A percentile compares a stretch with the other conserved stretches of the same genome.
Evolutionary conservation across 495 filamentous ascomycete species (phyloP).

Genomic region (Cladorrhinum samala): DNA sequence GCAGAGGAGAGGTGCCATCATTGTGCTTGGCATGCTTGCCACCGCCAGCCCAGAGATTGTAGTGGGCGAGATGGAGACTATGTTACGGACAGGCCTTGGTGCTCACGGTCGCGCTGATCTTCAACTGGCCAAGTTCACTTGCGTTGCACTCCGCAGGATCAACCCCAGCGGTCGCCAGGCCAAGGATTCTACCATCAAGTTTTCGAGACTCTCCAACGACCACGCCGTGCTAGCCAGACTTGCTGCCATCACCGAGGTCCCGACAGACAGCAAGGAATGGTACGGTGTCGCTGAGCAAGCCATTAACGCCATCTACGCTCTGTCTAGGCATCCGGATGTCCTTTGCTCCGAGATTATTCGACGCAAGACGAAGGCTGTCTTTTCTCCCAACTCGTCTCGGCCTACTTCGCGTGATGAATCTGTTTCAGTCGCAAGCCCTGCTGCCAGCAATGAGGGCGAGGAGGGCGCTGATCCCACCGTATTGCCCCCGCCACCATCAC

Average conservation of each 20-base stretch:
- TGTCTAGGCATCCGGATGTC: constrained; percentile 90
- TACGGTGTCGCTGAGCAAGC: constrained; percentile 96
- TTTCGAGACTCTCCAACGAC: constrained; percentile 80
- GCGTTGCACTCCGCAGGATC: constrained; percentile 84
- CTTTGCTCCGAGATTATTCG: constrained; percentile 89
- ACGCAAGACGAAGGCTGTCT: constrained; percentile 79
- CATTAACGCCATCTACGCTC: constrained; percentile 88
- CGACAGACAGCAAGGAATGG: constrained; percentile 91
- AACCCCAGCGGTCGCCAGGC: constrained; percentile 73
- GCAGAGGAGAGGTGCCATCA: constrained; percentile 90
- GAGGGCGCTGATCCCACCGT: constrained; percentile 26
- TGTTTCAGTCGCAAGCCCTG: constrained; percentile 21
- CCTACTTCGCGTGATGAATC: constrained; percentile 39
- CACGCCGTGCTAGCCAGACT: constrained; percentile 78
- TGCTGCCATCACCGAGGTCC: constrained; percentile 75
- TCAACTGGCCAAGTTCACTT: constrained; percentile 88
- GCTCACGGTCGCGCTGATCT: constrained; percentile 72
- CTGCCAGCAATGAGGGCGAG: constrained; percentile 20
- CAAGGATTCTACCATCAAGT: constrained; percentile 60
- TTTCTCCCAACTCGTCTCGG: constrained; percentile 41
- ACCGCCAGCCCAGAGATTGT: constrained; percentile 88
- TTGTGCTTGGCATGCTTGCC: constrained; percentile 95
- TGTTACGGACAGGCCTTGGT: constrained; percentile 86
- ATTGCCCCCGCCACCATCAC: constrained; percentile 15
- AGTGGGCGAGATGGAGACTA: constrained; percentile 86